Evolutionary conservation across 2,329 filamentous ascomycete species (phyloP).

Genomic region (Clarireedia hainanense): DNA sequence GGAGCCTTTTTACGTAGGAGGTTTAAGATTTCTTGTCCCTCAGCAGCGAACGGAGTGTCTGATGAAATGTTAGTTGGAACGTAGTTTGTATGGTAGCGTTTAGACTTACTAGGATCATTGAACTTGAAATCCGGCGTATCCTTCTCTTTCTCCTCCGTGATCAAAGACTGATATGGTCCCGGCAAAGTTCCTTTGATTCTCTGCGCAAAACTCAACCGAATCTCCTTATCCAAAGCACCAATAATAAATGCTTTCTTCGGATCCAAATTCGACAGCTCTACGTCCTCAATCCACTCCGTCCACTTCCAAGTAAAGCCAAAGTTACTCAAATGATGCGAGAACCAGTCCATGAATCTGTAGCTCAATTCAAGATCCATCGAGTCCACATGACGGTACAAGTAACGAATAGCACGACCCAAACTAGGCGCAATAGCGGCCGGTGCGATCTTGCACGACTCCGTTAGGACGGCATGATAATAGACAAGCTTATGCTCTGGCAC

Average conservation of each 20-base stretch:
- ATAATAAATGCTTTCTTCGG: conserved; percentile 91
- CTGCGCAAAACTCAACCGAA: conserved; percentile 90
- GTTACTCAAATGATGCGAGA: conserved; percentile 94
- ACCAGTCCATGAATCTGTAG: conserved; percentile 93
- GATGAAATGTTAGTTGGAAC: conserved; percentile 10
- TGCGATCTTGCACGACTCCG: conserved; percentile 90
- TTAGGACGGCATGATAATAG: conserved; percentile 92
- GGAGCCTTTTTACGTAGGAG: conserved; percentile 77
- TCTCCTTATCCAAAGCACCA: conserved; percentile 90
- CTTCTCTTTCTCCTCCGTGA: conserved; percentile 82
- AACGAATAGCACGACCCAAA: conserved; percentile 85
- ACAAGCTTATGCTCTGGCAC: conserved; percentile 86
- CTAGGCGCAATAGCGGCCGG: conserved; percentile 94
- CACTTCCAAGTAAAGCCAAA: conserved; percentile 99
- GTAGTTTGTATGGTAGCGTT: background rate
- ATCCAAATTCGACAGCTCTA: conserved; percentile 66
- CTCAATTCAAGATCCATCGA: conserved; percentile 79
- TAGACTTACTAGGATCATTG: conserved; percentile 57
- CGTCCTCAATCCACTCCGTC: conserved; percentile 91
- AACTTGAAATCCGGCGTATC: conserved; percentile 97
- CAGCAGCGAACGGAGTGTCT: conserved; percentile 73
- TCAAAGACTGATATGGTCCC: conserved; percentile 70
- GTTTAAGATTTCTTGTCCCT: conserved; percentile 74
- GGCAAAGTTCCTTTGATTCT: conserved; percentile 92
- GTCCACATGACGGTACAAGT: conserved; percentile 75